A percentile compares a stretch with the other conserved stretches of the same genome.
These are phyloP conservation scores for Achlya hypogyna DNA, from an alignment of 352 stramenopile species.

Conservation along the genomic window DNA sequence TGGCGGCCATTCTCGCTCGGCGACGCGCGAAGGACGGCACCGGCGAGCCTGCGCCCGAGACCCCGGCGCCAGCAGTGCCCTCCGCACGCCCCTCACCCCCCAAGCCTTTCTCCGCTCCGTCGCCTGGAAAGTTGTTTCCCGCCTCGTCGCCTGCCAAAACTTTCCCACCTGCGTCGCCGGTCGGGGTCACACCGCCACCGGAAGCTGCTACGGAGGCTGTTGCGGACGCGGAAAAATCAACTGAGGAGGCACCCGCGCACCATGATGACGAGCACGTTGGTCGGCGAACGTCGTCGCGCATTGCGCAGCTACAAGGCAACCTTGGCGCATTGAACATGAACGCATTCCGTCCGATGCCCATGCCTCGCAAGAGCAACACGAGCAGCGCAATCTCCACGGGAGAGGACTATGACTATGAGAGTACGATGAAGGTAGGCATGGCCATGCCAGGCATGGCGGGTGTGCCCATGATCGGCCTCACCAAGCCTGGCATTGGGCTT, in stretches of 20 bases:
- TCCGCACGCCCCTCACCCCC: constrained; percentile 20
- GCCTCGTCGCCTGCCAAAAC: neutral
- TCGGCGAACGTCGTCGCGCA: constrained; percentile 32
- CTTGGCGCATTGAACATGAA: constrained; percentile 75
- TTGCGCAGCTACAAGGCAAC: constrained; percentile 69
- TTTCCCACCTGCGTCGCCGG: neutral
- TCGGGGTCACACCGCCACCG: neutral
- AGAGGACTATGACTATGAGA: constrained; percentile 62
- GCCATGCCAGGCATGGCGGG: constrained; percentile 74
- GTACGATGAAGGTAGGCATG: constrained; percentile 55
- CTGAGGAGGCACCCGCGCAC: neutral
- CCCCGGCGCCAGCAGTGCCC: constrained; percentile 5
- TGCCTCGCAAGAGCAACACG: constrained; percentile 1
- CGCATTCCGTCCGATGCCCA: constrained; percentile 41
- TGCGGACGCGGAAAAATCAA: constrained; percentile 20
- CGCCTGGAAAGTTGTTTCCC: neutral
- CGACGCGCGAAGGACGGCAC: constrained; percentile 58
- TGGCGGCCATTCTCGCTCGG: constrained; percentile 70
- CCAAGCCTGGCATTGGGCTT: constrained; percentile 53
- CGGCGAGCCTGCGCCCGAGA: constrained; percentile 26
- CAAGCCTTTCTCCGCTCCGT: neutral
- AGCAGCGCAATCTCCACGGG: constrained; percentile 52
- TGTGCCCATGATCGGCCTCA: constrained; percentile 74
- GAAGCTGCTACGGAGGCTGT: neutral
- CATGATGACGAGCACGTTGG: neutral